A percentile compares a stretch with the other conserved stretches of the same genome.
Conservation (phyloP, 495 filamentous ascomycete genomes). For the Thermochaetoides thermophila region DNA sequence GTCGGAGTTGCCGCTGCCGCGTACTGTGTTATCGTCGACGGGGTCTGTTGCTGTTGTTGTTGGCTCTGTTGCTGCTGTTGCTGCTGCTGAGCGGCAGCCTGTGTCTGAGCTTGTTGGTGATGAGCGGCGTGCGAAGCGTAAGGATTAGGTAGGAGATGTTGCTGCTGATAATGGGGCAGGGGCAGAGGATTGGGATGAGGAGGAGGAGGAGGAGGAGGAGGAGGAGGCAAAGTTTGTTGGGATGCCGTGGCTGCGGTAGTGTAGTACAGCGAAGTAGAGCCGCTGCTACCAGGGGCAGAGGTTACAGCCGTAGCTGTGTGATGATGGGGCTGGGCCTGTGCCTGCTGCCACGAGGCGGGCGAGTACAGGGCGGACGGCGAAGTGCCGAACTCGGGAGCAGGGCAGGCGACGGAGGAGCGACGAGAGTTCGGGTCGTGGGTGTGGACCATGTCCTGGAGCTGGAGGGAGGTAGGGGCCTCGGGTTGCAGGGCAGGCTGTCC, state of each 20-base stretch:
- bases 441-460: slow-evolving; percentile 6
- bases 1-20: background rate
- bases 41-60: background rate
- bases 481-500: background rate
- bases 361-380: background rate
- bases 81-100: background rate
- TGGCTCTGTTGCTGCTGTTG: slow-evolving; percentile 1
- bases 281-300: slow-evolving; percentile 1
- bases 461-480: background rate
- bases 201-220: background rate
- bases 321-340: too few species aligned
- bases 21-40: background rate
- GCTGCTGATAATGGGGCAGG: slow-evolving; percentile 5
- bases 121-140: too few species aligned
- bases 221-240: background rate
- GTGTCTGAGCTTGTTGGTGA: background rate
- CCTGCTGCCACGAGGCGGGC: background rate
- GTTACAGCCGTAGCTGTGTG: too few species aligned
- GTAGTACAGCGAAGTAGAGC: slow-evolving; percentile 8
- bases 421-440: background rate
- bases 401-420: slow-evolving; percentile 1
- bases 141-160: slow-evolving; percentile 10
- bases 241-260: too few species aligned
- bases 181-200: too few species aligned
- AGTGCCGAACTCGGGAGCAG: slow-evolving; percentile 2